Conservation (phyloP, 805 yeast species). For the Tetrapisispora namnaoensis region DNA sequence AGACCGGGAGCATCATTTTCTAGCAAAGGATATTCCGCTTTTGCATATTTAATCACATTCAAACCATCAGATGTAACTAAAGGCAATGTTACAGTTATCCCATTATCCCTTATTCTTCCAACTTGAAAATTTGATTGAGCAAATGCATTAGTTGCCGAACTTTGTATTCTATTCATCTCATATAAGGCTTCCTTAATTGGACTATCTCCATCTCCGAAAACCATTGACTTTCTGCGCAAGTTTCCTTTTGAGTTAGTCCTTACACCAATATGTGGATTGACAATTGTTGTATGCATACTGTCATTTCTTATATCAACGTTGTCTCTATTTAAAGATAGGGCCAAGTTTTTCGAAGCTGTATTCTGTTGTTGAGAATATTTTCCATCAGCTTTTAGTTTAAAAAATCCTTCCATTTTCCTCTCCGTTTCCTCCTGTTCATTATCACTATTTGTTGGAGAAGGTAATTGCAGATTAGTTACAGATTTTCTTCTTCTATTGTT, state of each 20-base stretch:
- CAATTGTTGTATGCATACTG: slow-evolving; percentile 8
- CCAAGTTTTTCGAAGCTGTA: background rate
- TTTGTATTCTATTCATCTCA: slow-evolving; percentile 24
- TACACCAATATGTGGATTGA: slow-evolving; percentile 5
- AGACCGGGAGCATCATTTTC: slow-evolving; percentile 24
- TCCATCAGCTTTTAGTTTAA: background rate
- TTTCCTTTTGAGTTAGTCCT: background rate
- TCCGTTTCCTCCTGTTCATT: background rate
- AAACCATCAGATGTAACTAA: slow-evolving; percentile 19
- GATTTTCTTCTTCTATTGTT: slow-evolving; percentile 27
- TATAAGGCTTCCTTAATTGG: slow-evolving; percentile 27
- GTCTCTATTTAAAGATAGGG: background rate
- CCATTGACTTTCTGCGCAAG: slow-evolving; percentile 24
- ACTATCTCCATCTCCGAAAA: slow-evolving; percentile 13
- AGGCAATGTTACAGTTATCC: slow-evolving; percentile 27
- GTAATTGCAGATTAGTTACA: slow-evolving; percentile 9
- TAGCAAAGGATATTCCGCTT: slow-evolving; percentile 23
- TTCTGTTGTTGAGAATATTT: background rate
- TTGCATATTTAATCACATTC: slow-evolving; percentile 24
- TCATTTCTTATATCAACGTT: background rate
- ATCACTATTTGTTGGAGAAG: slow-evolving; percentile 3
- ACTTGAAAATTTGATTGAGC: slow-evolving; percentile 10
- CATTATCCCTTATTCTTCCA: slow-evolving; percentile 23
- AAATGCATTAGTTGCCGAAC: slow-evolving; percentile 11
- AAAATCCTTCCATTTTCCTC: background rate